Evolutionary conservation across 177 flowering plant species (phyloP), one percentile per base, ranked within the genome.

Genomic region (Vitis hybrid): DNA sequence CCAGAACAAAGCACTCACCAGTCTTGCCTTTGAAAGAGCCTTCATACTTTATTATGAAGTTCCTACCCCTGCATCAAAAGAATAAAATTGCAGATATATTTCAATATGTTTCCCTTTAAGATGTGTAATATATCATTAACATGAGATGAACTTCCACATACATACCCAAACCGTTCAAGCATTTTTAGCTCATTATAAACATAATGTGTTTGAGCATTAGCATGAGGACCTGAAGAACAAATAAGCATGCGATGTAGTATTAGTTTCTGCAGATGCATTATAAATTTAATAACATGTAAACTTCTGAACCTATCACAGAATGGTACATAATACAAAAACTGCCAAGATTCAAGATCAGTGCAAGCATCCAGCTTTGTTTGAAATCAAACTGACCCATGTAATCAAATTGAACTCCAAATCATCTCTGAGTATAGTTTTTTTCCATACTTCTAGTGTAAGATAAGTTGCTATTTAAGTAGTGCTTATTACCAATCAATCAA

Each of bases 131-230:
- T 39, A 39, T 39, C 45, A 39, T 39, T 39, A 39, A 39, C 6
- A 7, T 39, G 8, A 39, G 45, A 19, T 14, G 54, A 16, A 59
- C 51, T 69, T 10, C 45, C 8, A 39, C 8, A 39, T 7, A 39
- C 83, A 80, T 83, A 95, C 98, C 99, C 97, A 86, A 91, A 93
- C 55, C 90, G 82, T 79, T 95, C 89, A 69, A 95, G 84, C 97
- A 93, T 93, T 77, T 78, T 90, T 55, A 79, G 65, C 77, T 95
- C 99, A 74, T 95, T 95, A 49, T 68, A 73, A 26, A 89, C 85
- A 81, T 89, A 88, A 18, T 87, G 84, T 22, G 52, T 77, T 62
- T 82, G 90, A 73, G 96, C 94, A 71, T 87, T 85, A 26, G 78
- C 79, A 82, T 93, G 99, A 74, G 99, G 99, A 66, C 87, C 99